Conservation (phyloP, 768 basidiomycete genomes). For the Lactarius akahatsu region DNA sequence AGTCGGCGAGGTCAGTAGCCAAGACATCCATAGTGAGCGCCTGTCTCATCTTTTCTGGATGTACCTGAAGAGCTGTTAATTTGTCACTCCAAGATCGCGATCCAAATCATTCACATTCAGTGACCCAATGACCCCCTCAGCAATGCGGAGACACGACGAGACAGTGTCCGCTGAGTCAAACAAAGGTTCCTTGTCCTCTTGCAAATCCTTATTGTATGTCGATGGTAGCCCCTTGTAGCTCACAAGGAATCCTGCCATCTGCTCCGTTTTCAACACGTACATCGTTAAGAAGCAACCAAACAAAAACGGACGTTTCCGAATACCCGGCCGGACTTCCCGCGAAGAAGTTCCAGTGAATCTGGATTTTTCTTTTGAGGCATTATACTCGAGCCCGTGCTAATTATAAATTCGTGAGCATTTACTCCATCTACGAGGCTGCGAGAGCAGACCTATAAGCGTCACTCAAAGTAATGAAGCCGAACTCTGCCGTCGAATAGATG, state of each 20-base stretch:
- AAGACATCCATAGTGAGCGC: conserved; percentile 97
- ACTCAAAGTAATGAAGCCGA: conserved; percentile 92
- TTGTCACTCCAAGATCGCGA: background rate
- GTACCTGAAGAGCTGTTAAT: conserved; percentile 52
- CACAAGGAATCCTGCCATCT: conserved; percentile 99
- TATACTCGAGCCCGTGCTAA: conserved; percentile 95
- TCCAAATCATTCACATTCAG: conserved; percentile 59
- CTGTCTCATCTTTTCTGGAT: conserved; percentile 84
- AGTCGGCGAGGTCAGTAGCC: conserved; percentile 98
- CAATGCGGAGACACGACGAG: conserved; percentile 84
- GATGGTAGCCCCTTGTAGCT: conserved; percentile 96
- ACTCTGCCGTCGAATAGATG: conserved; percentile 95
- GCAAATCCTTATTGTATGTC: conserved; percentile 99
- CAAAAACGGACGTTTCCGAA: conserved; percentile 75
- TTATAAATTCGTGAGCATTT: conserved; percentile 1
- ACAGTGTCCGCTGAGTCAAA: conserved; percentile 93
- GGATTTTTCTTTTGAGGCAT: conserved; percentile 99
- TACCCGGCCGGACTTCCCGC: conserved; percentile 92
- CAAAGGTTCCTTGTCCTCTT: conserved; percentile 97
- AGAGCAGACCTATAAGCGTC: conserved; percentile 90
- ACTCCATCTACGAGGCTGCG: background rate
- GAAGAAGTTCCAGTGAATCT: conserved; percentile 90
- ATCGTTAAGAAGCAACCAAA: conserved; percentile 2
- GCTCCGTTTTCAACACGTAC: conserved; percentile 14
- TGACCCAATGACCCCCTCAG: conserved; percentile 92